Conservation (phyloP, 2,329 filamentous ascomycete genomes). For the Iodosphaeria phyllophila region DNA sequence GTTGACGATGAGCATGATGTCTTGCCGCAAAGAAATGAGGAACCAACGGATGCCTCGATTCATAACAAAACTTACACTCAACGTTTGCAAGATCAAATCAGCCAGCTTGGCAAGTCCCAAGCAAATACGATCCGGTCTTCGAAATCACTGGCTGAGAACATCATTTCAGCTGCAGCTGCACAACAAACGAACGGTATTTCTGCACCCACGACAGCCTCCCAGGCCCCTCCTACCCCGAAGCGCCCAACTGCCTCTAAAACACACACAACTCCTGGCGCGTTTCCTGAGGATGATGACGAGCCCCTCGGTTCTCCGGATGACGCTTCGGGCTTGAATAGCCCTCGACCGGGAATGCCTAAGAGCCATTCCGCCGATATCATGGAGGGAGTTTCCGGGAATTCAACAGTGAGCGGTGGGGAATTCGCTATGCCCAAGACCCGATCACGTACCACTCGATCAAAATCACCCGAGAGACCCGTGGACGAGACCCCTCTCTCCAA, state of each 20-base stretch:
- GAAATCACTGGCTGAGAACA: slow-evolving; percentile 29
- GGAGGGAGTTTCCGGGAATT: slow-evolving; percentile 32
- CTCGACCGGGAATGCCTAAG: slow-evolving; percentile 36
- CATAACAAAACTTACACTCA: slow-evolving; percentile 90
- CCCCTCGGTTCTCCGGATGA: slow-evolving; percentile 22
- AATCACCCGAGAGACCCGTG: slow-evolving; percentile 18
- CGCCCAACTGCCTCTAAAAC: slow-evolving; percentile 17
- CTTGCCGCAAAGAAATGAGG: slow-evolving; percentile 18
- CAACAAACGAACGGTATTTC: slow-evolving; percentile 13
- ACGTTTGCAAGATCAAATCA: slow-evolving; percentile 82
- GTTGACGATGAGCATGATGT: slow-evolving; percentile 26
- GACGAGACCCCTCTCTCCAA: no score
- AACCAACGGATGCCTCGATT: slow-evolving; percentile 30
- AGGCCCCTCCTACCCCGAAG: slow-evolving; percentile 17
- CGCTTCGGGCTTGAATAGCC: slow-evolving; percentile 18
- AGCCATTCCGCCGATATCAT: slow-evolving; percentile 42
- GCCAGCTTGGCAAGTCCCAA: slow-evolving; percentile 42
- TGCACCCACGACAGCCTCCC: slow-evolving; percentile 9
- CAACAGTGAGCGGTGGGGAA: slow-evolving; percentile 26
- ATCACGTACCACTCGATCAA: slow-evolving; percentile 12
- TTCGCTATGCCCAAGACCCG: slow-evolving; percentile 24
- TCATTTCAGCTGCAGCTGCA: slow-evolving; percentile 12
- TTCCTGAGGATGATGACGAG: slow-evolving; percentile 42
- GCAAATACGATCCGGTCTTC: slow-evolving; percentile 25
- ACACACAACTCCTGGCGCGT: slow-evolving; percentile 34